A percentile compares a stretch with the other conserved stretches of the same genome.
Conservation (phyloP, 208 protist species). For the Tritrichomonas foetus region DNA sequence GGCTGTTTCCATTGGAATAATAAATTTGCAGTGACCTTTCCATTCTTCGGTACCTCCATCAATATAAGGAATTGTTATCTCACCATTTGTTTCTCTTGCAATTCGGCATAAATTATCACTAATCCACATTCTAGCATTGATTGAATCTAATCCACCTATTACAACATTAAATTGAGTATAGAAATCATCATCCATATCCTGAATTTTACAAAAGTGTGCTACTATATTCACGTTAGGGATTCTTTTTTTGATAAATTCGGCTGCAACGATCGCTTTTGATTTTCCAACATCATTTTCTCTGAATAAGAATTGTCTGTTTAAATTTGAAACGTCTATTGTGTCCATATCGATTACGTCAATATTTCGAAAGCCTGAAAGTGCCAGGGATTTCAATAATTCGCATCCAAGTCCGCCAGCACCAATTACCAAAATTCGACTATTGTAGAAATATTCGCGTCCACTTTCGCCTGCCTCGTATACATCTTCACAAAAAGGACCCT, state of each 20-base stretch:
- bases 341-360: slow-evolving; percentile 86
- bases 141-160: slow-evolving; percentile 47
- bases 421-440: slow-evolving; percentile 67
- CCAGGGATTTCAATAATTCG: slow-evolving; percentile 80
- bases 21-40: slow-evolving; percentile 70
- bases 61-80: slow-evolving; percentile 82
- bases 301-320: slow-evolving; percentile 85
- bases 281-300: slow-evolving; percentile 63
- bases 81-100: slow-evolving; percentile 46
- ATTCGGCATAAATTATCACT: slow-evolving; percentile 59
- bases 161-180: slow-evolving; percentile 46
- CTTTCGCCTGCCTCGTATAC: not conserved
- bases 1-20: slow-evolving; percentile 43
- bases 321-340: slow-evolving; percentile 81
- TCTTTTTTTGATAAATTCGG: slow-evolving; percentile 73
- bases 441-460: not conserved
- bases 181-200: slow-evolving; percentile 41
- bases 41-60: slow-evolving; percentile 96
- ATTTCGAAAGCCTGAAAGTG: slow-evolving; percentile 67
- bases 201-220: slow-evolving; percentile 45
- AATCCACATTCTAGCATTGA: slow-evolving; percentile 80
- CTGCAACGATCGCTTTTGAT: slow-evolving; percentile 71
- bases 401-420: slow-evolving; percentile 82
- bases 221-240: slow-evolving; percentile 72
- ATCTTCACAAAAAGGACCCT: not conserved